These are phyloP conservation scores for Liriodendron chinense DNA, from an alignment of 164 flowering plant species.

Conservation along the genomic window DNA sequence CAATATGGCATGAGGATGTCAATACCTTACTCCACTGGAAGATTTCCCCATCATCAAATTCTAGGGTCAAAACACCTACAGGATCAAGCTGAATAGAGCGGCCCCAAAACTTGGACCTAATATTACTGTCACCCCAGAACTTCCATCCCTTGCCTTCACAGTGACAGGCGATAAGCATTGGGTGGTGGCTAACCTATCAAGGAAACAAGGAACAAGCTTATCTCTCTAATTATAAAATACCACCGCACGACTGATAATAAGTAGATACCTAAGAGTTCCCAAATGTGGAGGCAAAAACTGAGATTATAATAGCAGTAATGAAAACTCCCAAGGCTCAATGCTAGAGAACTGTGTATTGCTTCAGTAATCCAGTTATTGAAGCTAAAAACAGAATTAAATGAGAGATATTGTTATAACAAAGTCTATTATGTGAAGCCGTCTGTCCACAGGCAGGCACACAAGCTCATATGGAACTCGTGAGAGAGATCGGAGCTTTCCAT, in stretches of 20 bases:
- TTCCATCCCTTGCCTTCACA: slow-evolving; percentile 99
- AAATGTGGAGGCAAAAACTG: background rate
- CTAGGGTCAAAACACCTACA: slow-evolving; percentile 72
- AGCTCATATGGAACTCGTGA: too few relatives aligned
- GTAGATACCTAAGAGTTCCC: background rate
- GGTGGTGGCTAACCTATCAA: slow-evolving; percentile 93
- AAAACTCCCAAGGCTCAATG: background rate
- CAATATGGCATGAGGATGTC: too few relatives aligned
- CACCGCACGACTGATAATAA: background rate
- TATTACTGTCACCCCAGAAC: slow-evolving; percentile 88
- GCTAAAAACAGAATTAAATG: background rate
- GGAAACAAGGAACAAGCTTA: slow-evolving; percentile 3
- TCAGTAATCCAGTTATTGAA: background rate
- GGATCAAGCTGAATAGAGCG: slow-evolving; percentile 95
- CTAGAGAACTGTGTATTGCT: too few relatives aligned
- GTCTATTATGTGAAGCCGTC: too few relatives aligned
- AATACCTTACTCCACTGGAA: slow-evolving; percentile 96
- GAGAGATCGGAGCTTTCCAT: too few relatives aligned
- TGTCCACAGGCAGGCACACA: too few relatives aligned
- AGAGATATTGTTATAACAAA: background rate
- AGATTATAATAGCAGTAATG: background rate
- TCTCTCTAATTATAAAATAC: background rate
- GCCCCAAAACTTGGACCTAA: slow-evolving; percentile 87
- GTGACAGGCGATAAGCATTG: slow-evolving; percentile 91
- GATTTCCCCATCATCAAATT: slow-evolving; percentile 94